These are phyloP conservation scores for Trichoderma cornu-damae DNA, from an alignment of 2,329 filamentous ascomycete species.

Conservation along the genomic window DNA sequence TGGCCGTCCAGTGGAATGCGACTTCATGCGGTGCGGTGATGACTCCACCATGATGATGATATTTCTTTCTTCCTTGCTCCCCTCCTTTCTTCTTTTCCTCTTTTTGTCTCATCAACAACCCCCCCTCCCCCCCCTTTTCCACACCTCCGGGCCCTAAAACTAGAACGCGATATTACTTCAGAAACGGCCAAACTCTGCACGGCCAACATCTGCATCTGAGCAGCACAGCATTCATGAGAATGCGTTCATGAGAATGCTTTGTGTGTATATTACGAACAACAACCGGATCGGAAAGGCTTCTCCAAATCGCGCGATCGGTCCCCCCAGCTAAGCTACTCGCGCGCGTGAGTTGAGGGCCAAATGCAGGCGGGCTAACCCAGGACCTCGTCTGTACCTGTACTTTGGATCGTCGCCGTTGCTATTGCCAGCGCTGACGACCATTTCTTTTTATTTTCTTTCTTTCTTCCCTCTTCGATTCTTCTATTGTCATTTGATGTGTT, in stretches of 20 bases:
- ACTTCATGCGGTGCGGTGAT: conserved; percentile 33
- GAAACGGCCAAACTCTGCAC: conserved; percentile 14
- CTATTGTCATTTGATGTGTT: conserved; percentile 23
- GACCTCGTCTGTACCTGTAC: conserved; percentile 32
- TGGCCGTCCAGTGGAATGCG: conserved; percentile 24
- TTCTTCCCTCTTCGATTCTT: conserved; percentile 23
- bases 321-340: not conserved
- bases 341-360: not conserved
- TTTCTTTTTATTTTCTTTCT: conserved; percentile 22
- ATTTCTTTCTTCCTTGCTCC: conserved; percentile 31
- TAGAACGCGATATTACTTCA: conserved; percentile 7
- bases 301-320: not conserved
- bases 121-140: no score
- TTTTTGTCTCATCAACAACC: conserved; percentile 35
- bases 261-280: conserved; percentile 35
- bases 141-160: conserved; percentile 24
- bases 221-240: conserved; percentile 26
- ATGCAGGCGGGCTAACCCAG: conserved; percentile 14
- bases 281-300: conserved; percentile 20
- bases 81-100: conserved; percentile 19
- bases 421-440: conserved; percentile 28
- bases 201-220: conserved; percentile 23
- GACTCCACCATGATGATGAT: conserved; percentile 40
- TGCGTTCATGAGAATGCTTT: conserved; percentile 23
- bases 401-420: conserved; percentile 28